phyloP scores from a whole-genome alignment of 345 rosid species.

The Jatropha curcas region DNA sequence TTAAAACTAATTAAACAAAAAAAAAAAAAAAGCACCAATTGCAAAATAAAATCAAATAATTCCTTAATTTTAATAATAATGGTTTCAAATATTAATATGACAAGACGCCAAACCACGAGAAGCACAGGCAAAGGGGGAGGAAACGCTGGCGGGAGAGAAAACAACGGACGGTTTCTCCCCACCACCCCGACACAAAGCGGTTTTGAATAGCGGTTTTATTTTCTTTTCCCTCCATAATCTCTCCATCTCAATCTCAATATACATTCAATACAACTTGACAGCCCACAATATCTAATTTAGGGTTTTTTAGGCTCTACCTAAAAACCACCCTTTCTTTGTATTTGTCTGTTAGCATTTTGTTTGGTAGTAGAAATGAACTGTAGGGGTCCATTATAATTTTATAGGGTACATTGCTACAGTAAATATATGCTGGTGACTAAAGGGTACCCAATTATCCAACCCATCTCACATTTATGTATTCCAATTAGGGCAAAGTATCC shows the following conservation, averaged over 20 bases:
- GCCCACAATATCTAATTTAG: constrained; percentile 43
- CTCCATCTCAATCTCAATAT: constrained; percentile 10
- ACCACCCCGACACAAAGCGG: constrained; percentile 52
- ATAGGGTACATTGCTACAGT: constrained; percentile 12
- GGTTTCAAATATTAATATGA: constrained; percentile 26
- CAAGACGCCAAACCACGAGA: constrained; percentile 38
- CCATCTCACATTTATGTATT: too few relatives aligned
- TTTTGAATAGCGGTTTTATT: constrained; percentile 28
- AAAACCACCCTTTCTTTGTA: constrained; percentile 12
- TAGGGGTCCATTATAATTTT: constrained; percentile 24
- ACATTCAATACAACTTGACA: constrained; percentile 28
- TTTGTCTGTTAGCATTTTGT: constrained; percentile 37
- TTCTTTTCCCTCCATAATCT: background rate
- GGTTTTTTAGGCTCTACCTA: constrained; percentile 26
- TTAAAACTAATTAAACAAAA: background rate
- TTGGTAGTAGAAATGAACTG: constrained; percentile 20
- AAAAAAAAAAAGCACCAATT: background rate
- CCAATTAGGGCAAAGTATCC: too few relatives aligned
- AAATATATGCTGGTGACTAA: too few relatives aligned
- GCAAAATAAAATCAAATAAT: too few relatives aligned
- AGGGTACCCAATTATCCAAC: too few relatives aligned
- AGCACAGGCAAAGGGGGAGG: constrained; percentile 16
- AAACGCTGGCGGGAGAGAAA: constrained; percentile 39
- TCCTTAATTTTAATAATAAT: too few relatives aligned
- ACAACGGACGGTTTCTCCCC: constrained; percentile 52